Evolutionary conservation across 129 eudicot genomes (phyloP).

Genomic region (Calendula officinalis): DNA sequence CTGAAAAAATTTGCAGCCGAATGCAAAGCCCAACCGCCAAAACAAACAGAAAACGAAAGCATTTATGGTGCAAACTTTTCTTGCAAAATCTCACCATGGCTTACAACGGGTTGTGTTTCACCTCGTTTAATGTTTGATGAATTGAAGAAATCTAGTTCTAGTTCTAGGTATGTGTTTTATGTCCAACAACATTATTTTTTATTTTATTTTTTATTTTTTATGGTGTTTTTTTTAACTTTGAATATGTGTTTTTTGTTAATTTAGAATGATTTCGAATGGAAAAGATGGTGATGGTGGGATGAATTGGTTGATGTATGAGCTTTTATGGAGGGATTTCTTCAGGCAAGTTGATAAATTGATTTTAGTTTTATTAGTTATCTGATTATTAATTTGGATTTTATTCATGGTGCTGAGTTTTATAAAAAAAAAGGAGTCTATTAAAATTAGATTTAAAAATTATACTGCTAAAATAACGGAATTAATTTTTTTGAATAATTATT

Average conservation of each 20-base stretch:
- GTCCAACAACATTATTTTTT: neutral
- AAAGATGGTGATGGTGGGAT: slow-evolving; percentile 74
- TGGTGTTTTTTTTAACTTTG: neutral
- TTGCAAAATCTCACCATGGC: slow-evolving; percentile 98
- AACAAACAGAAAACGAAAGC: slow-evolving; percentile 55
- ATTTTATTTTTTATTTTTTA: neutral
- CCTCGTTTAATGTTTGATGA: slow-evolving; percentile 90
- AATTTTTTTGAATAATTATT: no score
- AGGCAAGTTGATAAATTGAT: slow-evolving; percentile 42
- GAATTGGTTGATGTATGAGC: slow-evolving; percentile 93
- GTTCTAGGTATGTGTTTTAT: slow-evolving; percentile 62
- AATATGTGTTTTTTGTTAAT: slow-evolving; percentile 4
- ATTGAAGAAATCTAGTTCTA: slow-evolving; percentile 75
- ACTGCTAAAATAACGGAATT: no score
- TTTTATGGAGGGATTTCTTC: slow-evolving; percentile 97
- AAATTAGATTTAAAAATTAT: neutral
- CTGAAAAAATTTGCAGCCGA: slow-evolving; percentile 75
- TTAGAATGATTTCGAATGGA: slow-evolving; percentile 52
- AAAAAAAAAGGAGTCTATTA: neutral
- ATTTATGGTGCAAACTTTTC: slow-evolving; percentile 92
- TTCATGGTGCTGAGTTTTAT: neutral
- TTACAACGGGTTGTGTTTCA: slow-evolving; percentile 86
- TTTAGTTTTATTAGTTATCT: neutral
- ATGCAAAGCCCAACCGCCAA: slow-evolving; percentile 73
- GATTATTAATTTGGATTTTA: neutral